Base-by-base conservation (phyloP, 2,329 filamentous ascomycete species). In the Xenoacremonium recifei region DNA sequence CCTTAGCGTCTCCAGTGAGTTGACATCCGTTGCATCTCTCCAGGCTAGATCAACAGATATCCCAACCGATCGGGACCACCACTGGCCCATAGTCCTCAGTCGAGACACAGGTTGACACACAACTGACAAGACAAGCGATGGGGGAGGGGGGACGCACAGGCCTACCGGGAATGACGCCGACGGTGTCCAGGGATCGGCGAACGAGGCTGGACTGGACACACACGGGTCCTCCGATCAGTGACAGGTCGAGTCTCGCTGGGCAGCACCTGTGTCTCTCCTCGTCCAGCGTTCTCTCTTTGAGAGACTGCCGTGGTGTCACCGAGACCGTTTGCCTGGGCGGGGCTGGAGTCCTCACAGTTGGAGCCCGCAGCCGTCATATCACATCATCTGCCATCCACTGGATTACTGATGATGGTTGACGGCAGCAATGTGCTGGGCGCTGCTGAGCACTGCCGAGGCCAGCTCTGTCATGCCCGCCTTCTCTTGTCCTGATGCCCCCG, bases 1-100 rank as follows among this genome's bases (percentile, higher is more conserved):
- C 29, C 6, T 44, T 50, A 41, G 46, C 40, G 49, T 42, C 29
- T 21, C 33, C 36, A 30, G 37, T 36, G 37, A 42, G 35, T 23
- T 50, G 29, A 41, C 40, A 21, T 39, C 40, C 23, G 18, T 15
- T 23, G 19, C 9, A 21, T 36, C 34, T 34, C 32, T 10, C 5
- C 6, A 18, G 20, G 30, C 23, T 39, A 30, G 35, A 41, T 40
- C 34, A 31, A 29, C 20, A 27, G 30, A 31, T 37, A 46, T 40
- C 39, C n/a, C 51, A 47, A 40, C 41, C 38, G 34, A 57, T 49
- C 40, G 48, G 49, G n/a, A n/a, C n/a, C n/a, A n/a, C n/a, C n/a
- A n/a, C n/a, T n/a, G n/a, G 29, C 37, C 46, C 55, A 45, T 45
- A 47, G 32, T 34, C 37, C 37, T 35, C 37, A 47, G 44, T 51